Evolutionary conservation across 192 early-diverging fungal genomes (phyloP).

Genomic region (Fimicolochytrium jonesii): DNA sequence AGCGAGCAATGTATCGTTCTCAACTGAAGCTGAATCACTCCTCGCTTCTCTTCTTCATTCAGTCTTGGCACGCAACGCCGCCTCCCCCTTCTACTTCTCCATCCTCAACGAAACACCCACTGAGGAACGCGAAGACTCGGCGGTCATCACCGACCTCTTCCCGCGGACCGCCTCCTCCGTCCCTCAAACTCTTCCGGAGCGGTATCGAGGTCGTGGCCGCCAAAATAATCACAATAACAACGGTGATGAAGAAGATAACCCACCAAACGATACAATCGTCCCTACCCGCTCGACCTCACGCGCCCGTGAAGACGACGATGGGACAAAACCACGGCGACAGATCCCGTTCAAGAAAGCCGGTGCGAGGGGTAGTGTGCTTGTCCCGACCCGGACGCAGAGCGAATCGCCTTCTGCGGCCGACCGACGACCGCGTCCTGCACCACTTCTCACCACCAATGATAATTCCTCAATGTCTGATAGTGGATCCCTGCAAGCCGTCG

Average conservation of each 20-base stretch:
- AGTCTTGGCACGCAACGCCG: constrained; percentile 3
- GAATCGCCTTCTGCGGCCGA: neutral
- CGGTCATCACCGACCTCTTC: constrained; percentile 1
- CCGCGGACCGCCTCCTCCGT: constrained; percentile 7
- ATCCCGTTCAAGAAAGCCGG: constrained; percentile 22
- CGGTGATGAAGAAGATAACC: too few relatives aligned
- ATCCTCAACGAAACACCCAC: constrained; percentile 11
- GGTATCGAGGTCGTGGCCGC: constrained; percentile 3
- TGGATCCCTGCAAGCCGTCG: too few relatives aligned
- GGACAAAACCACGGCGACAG: neutral
- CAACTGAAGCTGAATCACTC: too few relatives aligned
- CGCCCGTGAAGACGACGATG: neutral
- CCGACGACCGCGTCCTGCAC: neutral
- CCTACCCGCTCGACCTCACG: neutral
- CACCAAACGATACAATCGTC: too few relatives aligned
- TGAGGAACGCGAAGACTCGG: neutral
- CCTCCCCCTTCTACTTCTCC: constrained; percentile 22
- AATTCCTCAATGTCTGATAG: neutral
- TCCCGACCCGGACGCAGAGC: constrained; percentile 10
- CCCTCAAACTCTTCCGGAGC: neutral
- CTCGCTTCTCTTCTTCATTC: too few relatives aligned
- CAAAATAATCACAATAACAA: too few relatives aligned
- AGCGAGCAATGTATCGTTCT: too few relatives aligned
- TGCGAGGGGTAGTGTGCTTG: constrained; percentile 15
- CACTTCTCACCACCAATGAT: too few relatives aligned